Base-by-base conservation (phyloP, 2,329 filamentous ascomycete genomes). In the Talaromyces pinophilus region DNA sequence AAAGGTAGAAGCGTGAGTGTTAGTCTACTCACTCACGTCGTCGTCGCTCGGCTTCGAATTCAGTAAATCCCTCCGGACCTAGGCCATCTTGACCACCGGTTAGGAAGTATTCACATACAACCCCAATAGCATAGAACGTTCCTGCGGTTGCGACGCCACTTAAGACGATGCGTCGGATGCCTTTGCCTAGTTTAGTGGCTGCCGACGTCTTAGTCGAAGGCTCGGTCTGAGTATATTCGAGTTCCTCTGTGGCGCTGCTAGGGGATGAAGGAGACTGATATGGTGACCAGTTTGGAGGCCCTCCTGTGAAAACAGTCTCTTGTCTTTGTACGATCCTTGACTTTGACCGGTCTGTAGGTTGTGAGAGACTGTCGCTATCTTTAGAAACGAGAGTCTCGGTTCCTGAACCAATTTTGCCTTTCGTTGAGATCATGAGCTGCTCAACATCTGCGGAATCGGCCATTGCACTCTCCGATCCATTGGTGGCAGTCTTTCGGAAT, bases 71-170 rank as follows among this genome's bases (percentile, higher is more conserved):
- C 61, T 78, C 74, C 25, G 77, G 74, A 1, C 79, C 78, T 52
- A 68, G 67, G 13, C 79, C 79, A 57, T 80, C 77, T 46, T 72
- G 46, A 0, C 79, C 79, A 5, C 79, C 79, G 13, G 78, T 80
- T 30, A 78, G 74, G 69, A 81, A 80, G 68, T 78, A 81, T 68
- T 81, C 79, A 11, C 68, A 70, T 4, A 79, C 73, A 40, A 79
- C 78, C 3, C 79, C 79, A 40, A 80, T 69, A 2, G 78, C 78
- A 71, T 82, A 82, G 64, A 76, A 81, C 5, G 77, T 77, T 40
- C 71, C 76, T 28, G 75, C 78, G 1, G 77, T 78, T 3, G 71
- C 72, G 1, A 69, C 69, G 5, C 79, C 75, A 25, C 75, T 70
- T n/a, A 79, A 65, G 7, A 81, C 25, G 67, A 80, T 75, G 46